Base-by-base conservation (phyloP, 106 monocot species). In the Vanilla planifolia region DNA sequence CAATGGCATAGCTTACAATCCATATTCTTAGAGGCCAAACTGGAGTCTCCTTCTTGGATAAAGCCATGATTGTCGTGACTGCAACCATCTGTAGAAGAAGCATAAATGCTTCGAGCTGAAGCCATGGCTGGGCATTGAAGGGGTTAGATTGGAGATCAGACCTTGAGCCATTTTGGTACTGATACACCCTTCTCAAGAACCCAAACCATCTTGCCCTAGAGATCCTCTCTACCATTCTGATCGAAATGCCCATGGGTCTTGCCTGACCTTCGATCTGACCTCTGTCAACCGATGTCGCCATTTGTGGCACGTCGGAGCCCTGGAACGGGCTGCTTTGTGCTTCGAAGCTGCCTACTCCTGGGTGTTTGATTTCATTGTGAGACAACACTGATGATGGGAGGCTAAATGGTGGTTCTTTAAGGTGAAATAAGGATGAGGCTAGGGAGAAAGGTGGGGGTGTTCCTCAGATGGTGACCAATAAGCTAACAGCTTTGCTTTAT, bases 401-500 rank as follows among this genome's bases (percentile, higher is more conserved):
- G 13, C 35, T 33, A 44, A 17, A 28, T 33, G 51, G 51, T 50
- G 57, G 53, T 39, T 10, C 22, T 60, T 67, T 48, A 75, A 68
- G 64, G 27, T 59, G 53, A 63, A 62, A 48, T 51, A 47, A 57
- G 62, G 68, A 48, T 21, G 65, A n/a, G n/a, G n/a, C n/a, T n/a
- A n/a, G n/a, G n/a, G n/a, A n/a, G n/a, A n/a, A n/a, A n/a, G n/a
- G n/a, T n/a, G 66, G 9, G 58, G 61, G 44, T 66, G 45, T 78
- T 59, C 77, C 22, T 52, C 40, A 8, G 92, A 92, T 76, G 92
- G 92, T 76, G 92, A 88, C 92, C 87, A 88, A 78, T 39, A 80
- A 92, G 63, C 92, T 81, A 81, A 84, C 84, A 26, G 68, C 77
- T 79, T 88, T 92, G 88, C 84, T 80, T 89, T 35, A 17, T 68